Base-by-base conservation (phyloP, 1,284 basidiomycete species). In the Pulchroboletus neoregius region DNA sequence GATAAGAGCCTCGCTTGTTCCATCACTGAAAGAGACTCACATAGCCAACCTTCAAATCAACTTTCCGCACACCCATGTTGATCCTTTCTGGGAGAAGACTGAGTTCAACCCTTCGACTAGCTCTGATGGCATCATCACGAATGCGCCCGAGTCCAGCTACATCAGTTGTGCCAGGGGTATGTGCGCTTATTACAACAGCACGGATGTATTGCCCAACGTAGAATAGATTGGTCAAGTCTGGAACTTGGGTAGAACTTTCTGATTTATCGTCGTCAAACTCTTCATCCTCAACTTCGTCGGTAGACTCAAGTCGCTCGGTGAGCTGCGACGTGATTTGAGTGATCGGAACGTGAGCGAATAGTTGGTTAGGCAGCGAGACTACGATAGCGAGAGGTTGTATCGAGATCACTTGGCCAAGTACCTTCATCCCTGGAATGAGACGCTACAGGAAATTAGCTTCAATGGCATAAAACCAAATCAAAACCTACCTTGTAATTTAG, bases 341-440 rank as follows among this genome's bases (percentile, higher is more conserved):
- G 58, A 99, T 94, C 9, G 96, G 95, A 22, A 99, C 78, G 68
- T 99, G 94, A 4, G 83, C 96, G 54, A 94, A 80, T 34, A 99
- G 81, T 71, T 99, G 95, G 64, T 94, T 91, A 18, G 96, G 95
- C 18, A 99, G 76, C 6, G 94, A 97, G 20, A 99, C 74, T 48
- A 99, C 81, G 35, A 99, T 78, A 38, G 91, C 91, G 20, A 99
- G 81, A 4, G 95, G 91, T 53, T 93, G 83, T 39, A 99, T 79
- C 12, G 88, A 84, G 55, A 92, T 78, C 40, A 99, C 79, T 68
- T 93, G 89, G 27, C 85, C 87, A 27, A 99, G 75, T 15, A 98
- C 76, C 61, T 87, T 90, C 73, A 93, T 92, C 28, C 94, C 95
- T 27, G 84, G 74, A 30, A 77, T 70, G 7, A 98, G 74, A 55